Percentiles rank a stretch among this genome's conserved stretches.
phyloP scores from a whole-genome alignment of 1,139 yeast genomes.

The Kluyveromyces sp. region DNA sequence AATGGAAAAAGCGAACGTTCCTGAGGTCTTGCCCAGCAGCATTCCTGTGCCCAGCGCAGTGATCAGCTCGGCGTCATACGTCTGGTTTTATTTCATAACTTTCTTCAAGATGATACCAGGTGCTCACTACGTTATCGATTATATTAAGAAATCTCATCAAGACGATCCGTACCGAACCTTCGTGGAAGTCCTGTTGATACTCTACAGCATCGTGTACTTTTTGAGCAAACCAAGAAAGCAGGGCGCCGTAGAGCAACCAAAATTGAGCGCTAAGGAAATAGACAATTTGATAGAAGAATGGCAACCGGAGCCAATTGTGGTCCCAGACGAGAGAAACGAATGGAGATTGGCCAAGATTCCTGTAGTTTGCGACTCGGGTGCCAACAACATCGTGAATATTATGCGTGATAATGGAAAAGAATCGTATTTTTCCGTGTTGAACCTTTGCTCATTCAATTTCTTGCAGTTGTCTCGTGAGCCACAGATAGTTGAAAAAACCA shows the following conservation, averaged over 20 bases:
- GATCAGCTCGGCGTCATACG: slow-evolving; percentile 19
- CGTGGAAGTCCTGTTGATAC: slow-evolving; percentile 66
- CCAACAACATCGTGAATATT: slow-evolving; percentile 44
- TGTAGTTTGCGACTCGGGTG: slow-evolving; percentile 45
- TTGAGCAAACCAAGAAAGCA: slow-evolving; percentile 63
- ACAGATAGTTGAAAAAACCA: slow-evolving; percentile 49
- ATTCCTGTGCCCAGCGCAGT: slow-evolving; percentile 26
- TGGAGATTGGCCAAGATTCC: slow-evolving; percentile 65
- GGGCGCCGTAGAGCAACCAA: slow-evolving; percentile 67
- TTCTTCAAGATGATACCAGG: slow-evolving; percentile 53
- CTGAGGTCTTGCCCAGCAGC: slow-evolving; percentile 23
- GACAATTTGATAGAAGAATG: slow-evolving; percentile 85
- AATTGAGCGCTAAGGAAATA: slow-evolving; percentile 58
- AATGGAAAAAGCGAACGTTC: slow-evolving; percentile 12
- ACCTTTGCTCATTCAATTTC: slow-evolving; percentile 60
- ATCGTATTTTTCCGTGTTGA: slow-evolving; percentile 40
- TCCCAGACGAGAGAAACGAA: slow-evolving; percentile 44
- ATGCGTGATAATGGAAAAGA: slow-evolving; percentile 26
- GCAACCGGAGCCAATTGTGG: slow-evolving; percentile 80
- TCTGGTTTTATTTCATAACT: slow-evolving; percentile 21
- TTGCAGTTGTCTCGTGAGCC: slow-evolving; percentile 49
- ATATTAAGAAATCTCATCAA: slow-evolving; percentile 83
- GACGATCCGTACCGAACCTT: slow-evolving; percentile 89
- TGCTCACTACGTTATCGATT: slow-evolving; percentile 65
- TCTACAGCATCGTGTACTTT: slow-evolving; percentile 85